Evolutionary conservation across 106 monocot genomes (phyloP).

Genomic region (Dendrobium huoshanense): DNA sequence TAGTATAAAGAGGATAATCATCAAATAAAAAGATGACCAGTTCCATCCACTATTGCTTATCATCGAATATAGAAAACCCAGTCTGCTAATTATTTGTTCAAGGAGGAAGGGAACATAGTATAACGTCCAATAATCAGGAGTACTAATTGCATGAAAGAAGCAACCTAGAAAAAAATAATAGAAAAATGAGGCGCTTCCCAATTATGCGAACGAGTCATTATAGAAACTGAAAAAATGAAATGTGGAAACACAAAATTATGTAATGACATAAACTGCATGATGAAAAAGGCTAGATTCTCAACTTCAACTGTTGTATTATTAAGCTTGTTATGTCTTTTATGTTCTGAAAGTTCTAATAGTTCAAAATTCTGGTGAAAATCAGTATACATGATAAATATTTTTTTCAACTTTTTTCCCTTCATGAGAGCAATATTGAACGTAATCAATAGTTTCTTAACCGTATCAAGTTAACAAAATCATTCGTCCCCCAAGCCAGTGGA

Average conservation of each 20-base stretch:
- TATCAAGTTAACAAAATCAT: background rate
- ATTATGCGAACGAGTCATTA: background rate
- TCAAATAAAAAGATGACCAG: background rate
- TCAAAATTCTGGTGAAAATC: background rate
- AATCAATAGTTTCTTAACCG: background rate
- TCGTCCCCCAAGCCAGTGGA: background rate
- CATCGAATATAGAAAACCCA: background rate
- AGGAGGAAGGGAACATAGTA: background rate
- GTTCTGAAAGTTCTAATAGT: background rate
- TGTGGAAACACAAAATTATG: background rate
- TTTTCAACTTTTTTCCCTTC: background rate
- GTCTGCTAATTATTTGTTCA: background rate
- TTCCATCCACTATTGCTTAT: background rate
- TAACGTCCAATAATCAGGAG: background rate
- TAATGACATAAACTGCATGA: background rate
- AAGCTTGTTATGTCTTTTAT: background rate
- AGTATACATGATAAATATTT: background rate
- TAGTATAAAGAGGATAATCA: background rate
- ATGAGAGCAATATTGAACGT: background rate
- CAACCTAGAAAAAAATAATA: background rate
- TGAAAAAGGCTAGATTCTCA: background rate
- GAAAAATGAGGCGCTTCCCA: background rate
- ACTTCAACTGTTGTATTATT: background rate
- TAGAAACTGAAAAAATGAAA: background rate
- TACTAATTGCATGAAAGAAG: background rate